Base-by-base conservation (phyloP, 2,329 filamentous ascomycete genomes). In the Purpureocillium takamizusanense region DNA sequence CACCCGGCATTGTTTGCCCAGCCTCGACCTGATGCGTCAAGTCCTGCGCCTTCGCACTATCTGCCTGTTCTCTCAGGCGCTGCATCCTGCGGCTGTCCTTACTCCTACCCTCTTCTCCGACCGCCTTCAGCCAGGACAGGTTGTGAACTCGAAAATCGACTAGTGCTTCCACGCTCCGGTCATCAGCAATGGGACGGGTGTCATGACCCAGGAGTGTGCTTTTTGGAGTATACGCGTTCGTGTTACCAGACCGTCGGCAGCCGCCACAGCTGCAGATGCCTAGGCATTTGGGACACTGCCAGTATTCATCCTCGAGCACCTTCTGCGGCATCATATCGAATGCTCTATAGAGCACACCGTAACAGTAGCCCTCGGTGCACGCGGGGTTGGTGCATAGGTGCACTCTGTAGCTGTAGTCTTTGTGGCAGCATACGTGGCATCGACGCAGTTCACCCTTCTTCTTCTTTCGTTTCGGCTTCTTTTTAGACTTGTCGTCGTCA, bases 101-200 rank as follows among this genome's bases (percentile, higher is more conserved):
- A 49, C 69, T 76, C 17, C 75, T 70, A 41, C 70, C 68, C 42
- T 76, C 72, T 41, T 78, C 75, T 12, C 74, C 75, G 13, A 65
- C 61, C 10, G 67, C 72, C 53, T 76, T 76, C 35, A 97, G 65
- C 87, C 88, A 95, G 31, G 74, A 76, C 18, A 94, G 67, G 56
- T 98, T 98, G 38, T 94, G 90, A 31, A 86, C 71, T 18, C 85
- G 80, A 59, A 95, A 95, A 55, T 97, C 88, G 8, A 97, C 87
- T 16, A 97, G 72, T 17, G 80, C 82, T 58, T 97, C 90, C 6
- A 95, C 79, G 52, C 89, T 95, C 43, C 92, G 80, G 37, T 86
- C 83, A 60, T 98, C 92, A 2, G 92, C 90, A 35, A 97, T 81
- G 27, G 84, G 83, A 38, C 80, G 84, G 0, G 92, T 98, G 49